Base-by-base conservation (phyloP, 2,329 filamentous ascomycete species). In the Diaporthe sp. region DNA sequence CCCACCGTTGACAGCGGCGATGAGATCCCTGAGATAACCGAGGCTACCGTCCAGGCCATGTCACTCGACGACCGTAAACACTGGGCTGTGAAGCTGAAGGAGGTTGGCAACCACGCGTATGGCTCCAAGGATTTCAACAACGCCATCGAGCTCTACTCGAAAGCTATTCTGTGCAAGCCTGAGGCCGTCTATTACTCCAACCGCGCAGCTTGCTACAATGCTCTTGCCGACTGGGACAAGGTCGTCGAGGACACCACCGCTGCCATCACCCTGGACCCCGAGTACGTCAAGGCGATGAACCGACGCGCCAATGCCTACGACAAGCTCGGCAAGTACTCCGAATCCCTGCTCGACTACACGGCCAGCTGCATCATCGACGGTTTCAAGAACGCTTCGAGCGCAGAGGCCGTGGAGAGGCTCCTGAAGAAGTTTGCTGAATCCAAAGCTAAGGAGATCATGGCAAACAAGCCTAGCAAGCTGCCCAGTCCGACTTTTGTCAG, bases 131-230 rank as follows among this genome's bases (percentile, higher is more conserved):
- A 97, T 81, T 98, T 98, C 86, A 93, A 95, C 85, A 92, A 91
- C 80, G 97, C 97, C 78, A 99, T 99, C 82, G 94, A 96, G 6
- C 92, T 99, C 47, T 99, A 99, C 86, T 94, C 94, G 78, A 94
- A 97, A 86, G 97, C 97, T 68, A 97, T 99, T 80, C 87, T 98
- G 69, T 98, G 97, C 93, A 97, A 97, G 87, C 93, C 96, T 73
- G 97, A 99, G 81, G 95, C 97, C 42, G 96, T 99, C 83, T 99
- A 97, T 89, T 99, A 97, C 90, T 98, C 97, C 77, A 99, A 99
- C 89, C 94, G 97, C 79, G 97, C 97, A 73, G 97, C 97, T 71
- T 99, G 97, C 89, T 97, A 95, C 87, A 98, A 98, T 83, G 95
- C 97, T 78, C 92, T 97, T 82, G 92, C 92, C 77, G 90, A 98